Base-by-base conservation (phyloP, 2,329 filamentous ascomycete species). In the Cytospora mali region DNA sequence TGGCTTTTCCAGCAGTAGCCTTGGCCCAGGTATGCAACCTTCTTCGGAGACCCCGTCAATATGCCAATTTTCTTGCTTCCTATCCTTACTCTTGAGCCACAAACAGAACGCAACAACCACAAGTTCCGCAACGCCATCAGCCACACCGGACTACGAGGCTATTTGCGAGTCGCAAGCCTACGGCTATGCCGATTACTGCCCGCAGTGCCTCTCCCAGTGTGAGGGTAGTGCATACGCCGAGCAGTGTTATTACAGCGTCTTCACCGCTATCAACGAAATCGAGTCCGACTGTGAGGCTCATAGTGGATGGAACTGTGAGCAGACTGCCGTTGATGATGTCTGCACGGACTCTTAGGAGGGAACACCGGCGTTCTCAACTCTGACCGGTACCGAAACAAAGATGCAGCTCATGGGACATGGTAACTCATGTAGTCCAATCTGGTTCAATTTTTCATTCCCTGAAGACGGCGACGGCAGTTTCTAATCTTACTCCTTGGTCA, bases 231-330 rank as follows among this genome's bases (percentile, higher is more conserved):
- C 18, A 2, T 31, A 28, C 35, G 55, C 53, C 25, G 58, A 55
- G 16, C 25, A 64, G 10, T 64, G 62, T 33, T 64, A 64, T 33
- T 62, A 35, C 10, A 62, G 62, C 58, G 52, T 52, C 1, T 64
- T 64, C 21, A 51, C 25, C 58, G 14, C 52, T 6, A 31, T 64
- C 25, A 64, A 64, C 11, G 53, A 56, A 27, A 39, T 62, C 4
- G 35, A 62, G 55, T 39, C 58, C 23, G 14, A 58, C 27, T 61
- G 62, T 14, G 54, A 62, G 58, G 58, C 58, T 7, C 58, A 27
- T 3, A 51, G 27, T 2, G 62, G 55, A 35, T 7, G 27, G n/a
- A 55, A 58, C 42, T 64, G 58, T 42, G 52, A 29, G 46, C 23
- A 42, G 16, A 48, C 31, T n/a, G 49, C 62, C 14, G 27, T 64